Percentiles rank a stretch among this genome's conserved stretches.
Conservation (phyloP, 352 stramenopile genomes). For the Phytophthora tubulina region DNA sequence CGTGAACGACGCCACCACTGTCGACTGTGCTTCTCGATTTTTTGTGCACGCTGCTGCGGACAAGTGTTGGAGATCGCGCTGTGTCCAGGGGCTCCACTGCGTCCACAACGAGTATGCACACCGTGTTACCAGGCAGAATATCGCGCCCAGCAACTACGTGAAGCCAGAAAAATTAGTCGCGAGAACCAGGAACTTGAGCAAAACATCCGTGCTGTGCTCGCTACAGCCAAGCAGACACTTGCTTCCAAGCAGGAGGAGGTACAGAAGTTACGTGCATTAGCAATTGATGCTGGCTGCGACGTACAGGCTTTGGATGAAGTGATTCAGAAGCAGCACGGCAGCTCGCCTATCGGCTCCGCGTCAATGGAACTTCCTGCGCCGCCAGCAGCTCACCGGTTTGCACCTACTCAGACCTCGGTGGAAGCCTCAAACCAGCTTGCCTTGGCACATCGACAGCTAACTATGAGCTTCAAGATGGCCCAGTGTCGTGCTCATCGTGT, state of each 20-base stretch:
- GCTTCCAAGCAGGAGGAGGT: slow-evolving; percentile 51
- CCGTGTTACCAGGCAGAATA: slow-evolving; percentile 65
- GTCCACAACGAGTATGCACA: slow-evolving; percentile 63
- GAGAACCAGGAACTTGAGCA: slow-evolving; percentile 76
- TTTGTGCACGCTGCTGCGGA: slow-evolving; percentile 64
- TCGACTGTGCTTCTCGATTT: slow-evolving; percentile 79
- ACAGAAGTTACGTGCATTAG: slow-evolving; percentile 53
- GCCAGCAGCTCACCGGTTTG: slow-evolving; percentile 68
- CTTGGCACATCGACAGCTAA: slow-evolving; percentile 70
- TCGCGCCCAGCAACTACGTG: slow-evolving; percentile 56
- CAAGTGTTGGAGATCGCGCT: slow-evolving; percentile 63
- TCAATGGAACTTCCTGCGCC: slow-evolving; percentile 60
- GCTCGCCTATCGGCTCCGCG: slow-evolving; percentile 36
- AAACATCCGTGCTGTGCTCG: slow-evolving; percentile 53
- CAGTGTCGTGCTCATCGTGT: slow-evolving; percentile 66
- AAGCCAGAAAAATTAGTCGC: slow-evolving; percentile 58
- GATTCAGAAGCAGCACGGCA: slow-evolving; percentile 57
- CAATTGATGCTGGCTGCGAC: slow-evolving; percentile 54
- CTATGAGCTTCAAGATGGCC: slow-evolving; percentile 74
- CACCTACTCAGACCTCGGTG: slow-evolving; percentile 58
- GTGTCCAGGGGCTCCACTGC: slow-evolving; percentile 67
- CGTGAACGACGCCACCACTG: slow-evolving; percentile 72
- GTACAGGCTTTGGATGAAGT: slow-evolving; percentile 56
- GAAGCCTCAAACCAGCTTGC: slow-evolving; percentile 73
- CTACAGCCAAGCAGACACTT: slow-evolving; percentile 47